phyloP scores from a whole-genome alignment of 257 asterid species.

The Nyctanthes arbortristis region DNA sequence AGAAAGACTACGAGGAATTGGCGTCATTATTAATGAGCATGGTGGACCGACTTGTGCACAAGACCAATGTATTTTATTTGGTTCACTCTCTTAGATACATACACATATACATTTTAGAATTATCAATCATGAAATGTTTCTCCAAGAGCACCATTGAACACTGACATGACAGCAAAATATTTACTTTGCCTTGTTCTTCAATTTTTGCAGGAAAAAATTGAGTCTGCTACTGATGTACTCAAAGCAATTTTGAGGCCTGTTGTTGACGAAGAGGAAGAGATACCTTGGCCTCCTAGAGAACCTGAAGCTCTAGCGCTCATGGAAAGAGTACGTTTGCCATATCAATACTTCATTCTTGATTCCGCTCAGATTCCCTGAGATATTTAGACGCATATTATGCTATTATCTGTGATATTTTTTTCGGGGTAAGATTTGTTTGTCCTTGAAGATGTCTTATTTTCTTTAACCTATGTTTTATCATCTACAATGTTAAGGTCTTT shows the following conservation, averaged over 20 bases:
- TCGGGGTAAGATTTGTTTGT: neutral
- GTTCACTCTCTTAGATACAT: constrained; percentile 23
- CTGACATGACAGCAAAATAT: constrained; percentile 4
- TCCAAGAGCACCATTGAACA: neutral
- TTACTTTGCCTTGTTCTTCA: constrained; percentile 19
- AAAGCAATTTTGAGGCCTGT: constrained; percentile 77
- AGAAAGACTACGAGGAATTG: constrained; percentile 94
- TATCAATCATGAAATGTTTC: constrained; percentile 1
- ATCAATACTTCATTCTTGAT: constrained; percentile 5
- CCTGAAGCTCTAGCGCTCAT: constrained; percentile 73
- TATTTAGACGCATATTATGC: constrained; percentile 7
- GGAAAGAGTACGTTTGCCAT: constrained; percentile 61
- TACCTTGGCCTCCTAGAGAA: constrained; percentile 84
- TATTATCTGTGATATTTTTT: constrained; percentile 14
- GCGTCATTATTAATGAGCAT: constrained; percentile 70
- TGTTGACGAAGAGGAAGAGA: constrained; percentile 68
- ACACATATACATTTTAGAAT: neutral
- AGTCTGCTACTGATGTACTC: constrained; percentile 89
- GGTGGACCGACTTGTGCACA: constrained; percentile 82
- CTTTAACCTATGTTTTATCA: constrained; percentile 1
- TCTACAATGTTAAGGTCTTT: neutral
- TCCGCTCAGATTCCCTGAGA: neutral
- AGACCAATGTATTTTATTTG: constrained; percentile 60
- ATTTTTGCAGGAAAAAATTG: constrained; percentile 73
- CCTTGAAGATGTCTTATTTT: neutral